Percentiles rank a stretch among this genome's conserved stretches.
Evolutionary conservation across 106 monocot species (phyloP).

Genomic region (Chionographis japonica): DNA sequence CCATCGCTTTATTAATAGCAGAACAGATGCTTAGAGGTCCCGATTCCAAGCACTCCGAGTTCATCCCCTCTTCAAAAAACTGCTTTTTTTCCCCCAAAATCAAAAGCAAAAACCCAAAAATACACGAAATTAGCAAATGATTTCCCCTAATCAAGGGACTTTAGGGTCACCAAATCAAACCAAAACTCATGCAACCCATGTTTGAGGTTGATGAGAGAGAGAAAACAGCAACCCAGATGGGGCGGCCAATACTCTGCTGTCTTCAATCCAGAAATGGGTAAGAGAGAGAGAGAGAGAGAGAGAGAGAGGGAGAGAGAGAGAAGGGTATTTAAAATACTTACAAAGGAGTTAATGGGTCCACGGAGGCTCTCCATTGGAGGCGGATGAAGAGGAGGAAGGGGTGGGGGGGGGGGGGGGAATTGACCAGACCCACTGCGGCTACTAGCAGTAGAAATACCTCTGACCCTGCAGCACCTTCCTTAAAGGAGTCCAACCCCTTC

Average conservation of each 20-base stretch:
- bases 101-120: too few species aligned
- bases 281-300: not conserved
- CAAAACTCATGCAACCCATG: too few species aligned
- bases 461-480: not conserved
- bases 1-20: not conserved
- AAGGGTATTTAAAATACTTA: constrained; percentile 10
- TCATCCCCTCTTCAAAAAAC: constrained; percentile 5
- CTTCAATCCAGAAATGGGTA: not conserved
- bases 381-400: not conserved
- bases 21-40: not conserved
- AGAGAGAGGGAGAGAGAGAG: not conserved
- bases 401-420: too few species aligned
- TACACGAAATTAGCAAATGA: too few species aligned
- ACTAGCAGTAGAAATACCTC: not conserved
- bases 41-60: not conserved
- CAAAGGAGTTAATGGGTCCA: constrained; percentile 19
- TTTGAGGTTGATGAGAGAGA: too few species aligned
- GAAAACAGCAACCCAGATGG: not conserved
- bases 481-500: not conserved
- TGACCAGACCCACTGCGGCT: not conserved
- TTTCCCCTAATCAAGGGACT: too few species aligned
- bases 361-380: constrained; percentile 24
- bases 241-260: not conserved
- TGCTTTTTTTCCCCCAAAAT: too few species aligned
- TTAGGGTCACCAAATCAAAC: too few species aligned